Evolutionary conservation across 768 basidiomycete species (phyloP).

Genomic region (Mycena sanguinolenta): DNA sequence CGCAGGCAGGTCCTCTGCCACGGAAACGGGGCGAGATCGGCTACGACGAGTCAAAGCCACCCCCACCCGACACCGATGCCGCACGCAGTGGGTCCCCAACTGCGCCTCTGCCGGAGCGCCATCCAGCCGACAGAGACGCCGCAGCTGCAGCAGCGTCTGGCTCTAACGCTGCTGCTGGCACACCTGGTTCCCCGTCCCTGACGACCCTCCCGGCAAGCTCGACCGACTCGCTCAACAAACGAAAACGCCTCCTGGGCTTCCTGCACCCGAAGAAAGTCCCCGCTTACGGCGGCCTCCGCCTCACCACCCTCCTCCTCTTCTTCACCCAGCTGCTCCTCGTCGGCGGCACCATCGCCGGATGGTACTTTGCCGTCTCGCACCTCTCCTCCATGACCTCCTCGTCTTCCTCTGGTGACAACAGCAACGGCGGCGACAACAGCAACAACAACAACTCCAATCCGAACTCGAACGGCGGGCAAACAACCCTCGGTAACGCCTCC

Average conservation of each 20-base stretch:
- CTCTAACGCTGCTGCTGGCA: conserved; percentile 30
- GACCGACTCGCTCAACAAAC: conserved; percentile 43
- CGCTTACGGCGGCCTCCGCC: conserved; percentile 58
- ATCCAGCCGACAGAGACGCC: conserved; percentile 61
- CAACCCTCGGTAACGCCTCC: conserved; percentile 44
- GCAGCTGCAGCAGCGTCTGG: conserved; percentile 35
- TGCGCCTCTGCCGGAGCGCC: conserved; percentile 57
- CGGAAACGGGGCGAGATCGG: conserved; percentile 60
- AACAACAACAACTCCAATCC: not conserved
- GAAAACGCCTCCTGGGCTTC: conserved; percentile 53
- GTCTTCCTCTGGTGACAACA: not conserved
- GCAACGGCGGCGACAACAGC: no score
- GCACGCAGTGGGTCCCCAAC: conserved; percentile 38
- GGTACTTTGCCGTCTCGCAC: conserved; percentile 60
- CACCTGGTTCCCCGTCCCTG: conserved; percentile 28
- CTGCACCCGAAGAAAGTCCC: conserved; percentile 55
- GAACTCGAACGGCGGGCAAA: not conserved
- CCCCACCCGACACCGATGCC: conserved; percentile 31
- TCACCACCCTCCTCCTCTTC: conserved; percentile 58
- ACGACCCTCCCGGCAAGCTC: conserved; percentile 36
- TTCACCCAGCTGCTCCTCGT: conserved; percentile 56
- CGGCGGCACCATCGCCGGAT: conserved; percentile 65
- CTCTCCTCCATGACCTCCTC: not conserved
- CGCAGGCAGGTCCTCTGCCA: conserved; percentile 74
- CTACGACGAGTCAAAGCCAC: not conserved